These are phyloP conservation scores for Murraya koenigii DNA, from an alignment of 345 rosid species.

Conservation along the genomic window DNA sequence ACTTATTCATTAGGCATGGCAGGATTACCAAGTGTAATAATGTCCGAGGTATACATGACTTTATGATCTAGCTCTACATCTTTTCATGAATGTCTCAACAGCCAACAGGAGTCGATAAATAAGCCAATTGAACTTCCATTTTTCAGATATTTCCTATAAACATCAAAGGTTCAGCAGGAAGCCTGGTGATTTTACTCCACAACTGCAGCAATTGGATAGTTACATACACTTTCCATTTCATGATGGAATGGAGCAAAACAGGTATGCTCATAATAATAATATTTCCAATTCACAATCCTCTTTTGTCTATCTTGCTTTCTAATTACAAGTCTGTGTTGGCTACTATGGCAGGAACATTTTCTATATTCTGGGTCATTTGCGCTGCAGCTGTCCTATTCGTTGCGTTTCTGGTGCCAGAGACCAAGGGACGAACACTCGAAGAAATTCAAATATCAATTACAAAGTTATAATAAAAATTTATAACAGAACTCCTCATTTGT, in stretches of 20 bases:
- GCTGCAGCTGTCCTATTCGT: conserved; percentile 11
- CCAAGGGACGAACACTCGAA: conserved; percentile 27
- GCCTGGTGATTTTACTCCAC: not conserved
- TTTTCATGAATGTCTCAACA: not conserved
- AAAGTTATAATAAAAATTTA: not conserved
- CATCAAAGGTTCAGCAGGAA: not conserved
- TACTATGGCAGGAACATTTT: conserved; percentile 47
- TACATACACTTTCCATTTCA: conserved; percentile 44
- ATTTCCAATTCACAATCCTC: not conserved
- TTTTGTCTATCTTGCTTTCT: not conserved
- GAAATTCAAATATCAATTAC: conserved; percentile 21
- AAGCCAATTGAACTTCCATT: not conserved
- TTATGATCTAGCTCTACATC: not conserved
- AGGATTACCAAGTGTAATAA: conserved; percentile 16
- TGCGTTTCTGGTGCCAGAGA: conserved; percentile 27
- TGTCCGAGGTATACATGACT: not conserved
- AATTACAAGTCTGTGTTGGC: not conserved
- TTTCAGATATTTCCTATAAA: conserved; percentile 6
- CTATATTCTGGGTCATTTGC: conserved; percentile 31
- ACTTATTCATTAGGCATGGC: conserved; percentile 18
- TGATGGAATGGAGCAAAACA: conserved; percentile 47
- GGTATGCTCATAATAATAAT: conserved; percentile 20
- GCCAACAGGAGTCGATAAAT: not conserved
- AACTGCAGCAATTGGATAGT: conserved; percentile 33
- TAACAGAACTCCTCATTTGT: no score